These are phyloP conservation scores for Flaveria ramosissima DNA, from an alignment of 129 eudicot species.

Conservation along the genomic window DNA sequence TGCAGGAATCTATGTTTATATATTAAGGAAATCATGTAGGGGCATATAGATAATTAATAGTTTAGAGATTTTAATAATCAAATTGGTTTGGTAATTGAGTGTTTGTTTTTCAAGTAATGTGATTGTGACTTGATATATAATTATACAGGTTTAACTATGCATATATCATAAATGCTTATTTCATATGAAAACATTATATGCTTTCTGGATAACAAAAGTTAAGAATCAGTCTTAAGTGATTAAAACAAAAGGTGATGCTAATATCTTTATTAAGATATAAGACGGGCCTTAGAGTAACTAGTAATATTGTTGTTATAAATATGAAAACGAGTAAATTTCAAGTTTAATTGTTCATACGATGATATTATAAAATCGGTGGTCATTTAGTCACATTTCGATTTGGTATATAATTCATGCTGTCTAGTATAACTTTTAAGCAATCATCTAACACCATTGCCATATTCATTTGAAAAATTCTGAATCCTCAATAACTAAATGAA, in stretches of 20 bases:
- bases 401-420: no score
- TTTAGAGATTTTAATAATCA: neutral
- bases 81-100: neutral
- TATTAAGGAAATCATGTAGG: neutral
- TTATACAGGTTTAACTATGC: neutral
- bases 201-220: neutral
- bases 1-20: neutral
- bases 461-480: neutral
- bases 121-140: neutral
- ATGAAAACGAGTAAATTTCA: neutral
- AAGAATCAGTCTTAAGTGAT: neutral
- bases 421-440: neutral
- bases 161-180: neutral
- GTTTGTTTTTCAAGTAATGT: neutral
- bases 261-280: neutral
- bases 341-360: neutral
- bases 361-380: no score
- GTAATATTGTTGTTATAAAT: neutral
- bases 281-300: no score
- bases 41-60: neutral
- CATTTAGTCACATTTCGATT: no score
- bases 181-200: neutral
- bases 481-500: neutral
- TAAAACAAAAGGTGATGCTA: neutral
- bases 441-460: no score